Base-by-base conservation (phyloP, 2,329 filamentous ascomycete species). In the Aspergillus hiratsukae region DNA sequence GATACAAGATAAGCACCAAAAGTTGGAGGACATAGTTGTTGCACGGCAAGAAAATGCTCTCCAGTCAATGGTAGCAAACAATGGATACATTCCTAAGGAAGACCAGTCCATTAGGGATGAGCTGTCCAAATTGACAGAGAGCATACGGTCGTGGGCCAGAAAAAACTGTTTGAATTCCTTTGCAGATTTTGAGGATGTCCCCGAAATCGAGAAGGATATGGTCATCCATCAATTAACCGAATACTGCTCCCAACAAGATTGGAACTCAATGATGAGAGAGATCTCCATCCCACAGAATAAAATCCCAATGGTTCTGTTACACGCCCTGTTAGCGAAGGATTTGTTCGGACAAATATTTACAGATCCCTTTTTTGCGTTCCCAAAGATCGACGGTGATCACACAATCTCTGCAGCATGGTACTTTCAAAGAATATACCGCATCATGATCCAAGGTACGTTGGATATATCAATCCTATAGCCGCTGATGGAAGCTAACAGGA, bases 341-440 rank as follows among this genome's bases (percentile, higher is more conserved):
- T 17, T 60, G 2, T 60, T 52, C 8, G 41, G 25, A 14, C 29
- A 11, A 21, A 31, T 56, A 1, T 60, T 60, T 27, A 37, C 35
- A 3, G 48, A 58, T 21, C 56, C 58, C 9, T 60, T 60, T 49
- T 58, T 58, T 28, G 53, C 48, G 3, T 31, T 31, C 10, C 29
- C 29, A 31, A 11, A 11, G 29, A 31, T 31, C 4, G 29, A 31
- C 10, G 29, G 29, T 11, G 29, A 31, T 31, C 29, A 31, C 10
- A 31, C 10, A 31, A 52, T 54, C 25, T 50, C 37, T 3, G 6
- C 25, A 19, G 31, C 29, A 31, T 19, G 35, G 27, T 5, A 40
- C 5, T 45, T 56, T 27, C 10, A 27, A n/a, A 40, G 7, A 1
- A 10, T 56, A 9, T 43, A 56, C 14, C 7, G 29, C 23, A 29